Base-by-base conservation (phyloP, 805 yeast species). In the Starmerella potacharoeniae region DNA sequence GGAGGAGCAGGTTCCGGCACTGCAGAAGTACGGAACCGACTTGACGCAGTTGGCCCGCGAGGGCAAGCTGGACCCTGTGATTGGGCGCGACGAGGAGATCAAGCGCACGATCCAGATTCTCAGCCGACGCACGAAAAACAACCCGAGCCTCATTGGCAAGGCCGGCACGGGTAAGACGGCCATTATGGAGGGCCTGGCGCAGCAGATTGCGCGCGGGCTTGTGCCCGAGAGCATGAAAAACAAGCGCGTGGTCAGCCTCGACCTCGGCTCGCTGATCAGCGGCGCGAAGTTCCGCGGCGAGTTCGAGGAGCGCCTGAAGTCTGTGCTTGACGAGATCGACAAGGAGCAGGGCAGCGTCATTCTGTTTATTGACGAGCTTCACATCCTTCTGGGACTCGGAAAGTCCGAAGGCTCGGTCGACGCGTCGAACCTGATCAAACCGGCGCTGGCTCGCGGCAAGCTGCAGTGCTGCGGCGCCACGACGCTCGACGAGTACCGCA, bases 161-260 rank as follows among this genome's bases (percentile, higher is more conserved):
- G 98, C 98, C 0, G 98, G 98, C 71, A 95, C 96, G 0, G 98
- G 98, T 72, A 91, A 91, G 69, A 93, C 97, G 0, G 95, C 97
- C 6, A 81, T 93, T 55, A 85, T 93, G 80, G 98, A 93, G 67
- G 98, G 97, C 0, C 74, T 93, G 41, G 97, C 97, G 0, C 97
- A 93, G 69, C 75, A 97, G 64, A 90, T 93, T 50, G 81, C 87
- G 8, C 80, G 84, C 55, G 91, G 91, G 11, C 95, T 90, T 66
- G 98, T 91, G 1, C 97, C 97, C 0, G 97, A 93, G 59, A 80
- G 89, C 44, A 83, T 91, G 84, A 86, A 89, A 66, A 82, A 84
- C 54, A 93, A 93, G 68, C 77, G 82, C 58, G 83, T 91, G 17
- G 77, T 91, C 40, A 80, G 97, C 0, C 73, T 91, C 47, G 97